A percentile compares a stretch with the other conserved stretches of the same genome.
These are phyloP conservation scores for Starmerella apis DNA, from an alignment of 805 yeast species.

Conservation along the genomic window DNA sequence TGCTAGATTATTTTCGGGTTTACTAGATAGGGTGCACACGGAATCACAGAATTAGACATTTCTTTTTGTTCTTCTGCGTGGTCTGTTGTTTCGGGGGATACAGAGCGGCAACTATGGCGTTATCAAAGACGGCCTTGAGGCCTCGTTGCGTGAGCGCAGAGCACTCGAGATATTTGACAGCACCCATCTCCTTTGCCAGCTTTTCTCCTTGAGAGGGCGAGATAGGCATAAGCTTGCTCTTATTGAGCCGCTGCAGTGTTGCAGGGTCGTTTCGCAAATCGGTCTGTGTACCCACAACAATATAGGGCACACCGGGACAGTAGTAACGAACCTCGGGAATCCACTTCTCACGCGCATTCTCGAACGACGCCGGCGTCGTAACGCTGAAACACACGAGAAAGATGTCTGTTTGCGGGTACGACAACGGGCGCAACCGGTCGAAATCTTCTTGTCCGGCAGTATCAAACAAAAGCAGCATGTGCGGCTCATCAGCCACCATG, in stretches of 20 bases:
- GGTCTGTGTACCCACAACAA: slow-evolving; percentile 93
- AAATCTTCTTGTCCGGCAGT: slow-evolving; percentile 99
- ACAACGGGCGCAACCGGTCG: slow-evolving; percentile 90
- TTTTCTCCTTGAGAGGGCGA: slow-evolving; percentile 80
- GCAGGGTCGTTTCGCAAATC: slow-evolving; percentile 91
- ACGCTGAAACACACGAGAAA: slow-evolving; percentile 93
- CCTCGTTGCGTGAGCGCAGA: slow-evolving; percentile 97
- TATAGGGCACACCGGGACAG: slow-evolving; percentile 96
- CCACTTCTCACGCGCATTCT: slow-evolving; percentile 97
- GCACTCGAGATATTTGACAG: slow-evolving; percentile 94
- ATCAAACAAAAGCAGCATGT: slow-evolving; percentile 92
- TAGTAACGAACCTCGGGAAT: slow-evolving; percentile 97
- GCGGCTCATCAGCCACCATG: slow-evolving; percentile 91
- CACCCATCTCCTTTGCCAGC: slow-evolving; percentile 85
- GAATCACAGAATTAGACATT: slow-evolving; percentile 65
- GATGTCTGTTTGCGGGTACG: slow-evolving; percentile 95
- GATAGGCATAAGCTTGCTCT: slow-evolving; percentile 83
- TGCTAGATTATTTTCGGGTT: not conserved
- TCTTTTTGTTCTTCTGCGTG: slow-evolving; percentile 54
- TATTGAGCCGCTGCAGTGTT: slow-evolving; percentile 75
- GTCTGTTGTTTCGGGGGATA: slow-evolving; percentile 76
- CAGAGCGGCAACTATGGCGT: slow-evolving; percentile 94
- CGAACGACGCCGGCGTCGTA: slow-evolving; percentile 93
- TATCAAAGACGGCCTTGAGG: slow-evolving; percentile 94
- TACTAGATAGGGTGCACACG: not conserved